Percentiles rank a stretch among this genome's conserved stretches.
Evolutionary conservation across 225 moss, liverwort and hornwort genomes (phyloP).

Genomic region (Thuidium tamariscinum): DNA sequence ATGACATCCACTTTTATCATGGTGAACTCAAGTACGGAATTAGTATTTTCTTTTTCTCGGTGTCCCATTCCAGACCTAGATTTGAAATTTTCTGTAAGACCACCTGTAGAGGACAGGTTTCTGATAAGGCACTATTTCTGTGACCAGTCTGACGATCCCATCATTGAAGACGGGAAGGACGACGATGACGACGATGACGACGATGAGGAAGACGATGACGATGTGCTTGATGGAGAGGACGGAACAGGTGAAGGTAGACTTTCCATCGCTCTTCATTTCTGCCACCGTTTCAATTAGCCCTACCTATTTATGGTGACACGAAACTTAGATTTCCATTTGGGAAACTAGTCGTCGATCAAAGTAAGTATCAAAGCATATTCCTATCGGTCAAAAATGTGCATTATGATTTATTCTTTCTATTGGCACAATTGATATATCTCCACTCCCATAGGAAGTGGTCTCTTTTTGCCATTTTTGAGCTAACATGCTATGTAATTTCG

Average conservation of each 20-base stretch:
- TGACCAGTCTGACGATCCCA: slow-evolving; percentile 53
- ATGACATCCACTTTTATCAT: background rate
- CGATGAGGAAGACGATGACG: slow-evolving; percentile 67
- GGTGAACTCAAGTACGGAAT: too few species aligned
- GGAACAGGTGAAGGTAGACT: slow-evolving; percentile 34
- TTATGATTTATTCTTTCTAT: background rate
- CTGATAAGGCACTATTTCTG: background rate
- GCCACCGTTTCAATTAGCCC: background rate
- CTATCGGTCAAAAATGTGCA: background rate
- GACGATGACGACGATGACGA: slow-evolving; percentile 66
- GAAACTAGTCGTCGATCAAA: background rate
- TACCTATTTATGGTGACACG: background rate
- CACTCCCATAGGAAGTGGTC: background rate
- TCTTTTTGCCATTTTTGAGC: background rate
- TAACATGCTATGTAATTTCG: background rate
- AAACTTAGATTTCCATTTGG: background rate
- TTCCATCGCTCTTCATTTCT: background rate
- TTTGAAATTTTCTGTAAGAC: background rate
- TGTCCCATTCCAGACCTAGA: background rate
- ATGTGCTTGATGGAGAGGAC: slow-evolving; percentile 42
- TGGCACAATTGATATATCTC: background rate
- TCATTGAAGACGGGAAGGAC: slow-evolving; percentile 78
- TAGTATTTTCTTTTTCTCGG: background rate
- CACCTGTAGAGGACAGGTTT: background rate
- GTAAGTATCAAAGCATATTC: background rate